Evolutionary conservation across 768 basidiomycete genomes (phyloP), one percentile per base, ranked within the genome.

Genomic region (Mycena vitilis): DNA sequence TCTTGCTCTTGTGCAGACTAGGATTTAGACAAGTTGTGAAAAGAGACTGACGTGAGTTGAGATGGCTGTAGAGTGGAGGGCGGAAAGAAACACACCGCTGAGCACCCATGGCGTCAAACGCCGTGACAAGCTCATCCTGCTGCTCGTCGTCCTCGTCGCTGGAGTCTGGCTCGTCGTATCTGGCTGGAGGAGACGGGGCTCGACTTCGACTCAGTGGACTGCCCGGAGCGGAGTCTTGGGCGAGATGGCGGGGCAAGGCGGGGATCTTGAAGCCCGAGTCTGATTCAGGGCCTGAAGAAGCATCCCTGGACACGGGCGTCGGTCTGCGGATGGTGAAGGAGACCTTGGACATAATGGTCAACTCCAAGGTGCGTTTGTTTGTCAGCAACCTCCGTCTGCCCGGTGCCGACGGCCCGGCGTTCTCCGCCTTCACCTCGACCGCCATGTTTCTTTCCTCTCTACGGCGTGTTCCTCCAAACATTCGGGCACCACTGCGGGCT

Each of bases 291-390:
- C 88, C 90, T 38, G 89, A 86, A 0, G 92, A 92, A 0, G 83
- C 76, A 20, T 86, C 84, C 13, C 91, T 85, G 8, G 92, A 91
- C 0, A 84, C 76, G 0, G 93, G 91, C 0, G 89, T 89, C 0
- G 95, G 95, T 10, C 94, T 86, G 49, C 94, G 88, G 65, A 97
- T 85, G 2, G 92, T 95, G 79, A 97, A 96, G 0, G 95, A 96
- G 47, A 96, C 86, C 71, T 88, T 86, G 59, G 75, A 72, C 68
- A 77, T n/a, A n/a, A n/a, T 75, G 63, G 67, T 68, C 11, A 45
- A 58, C 37, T 48, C 18, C 58, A 36, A 25, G 66, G 40, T 40
- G 40, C 40, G 10, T 1, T 60, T 64, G 68, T 38, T 61, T 67
- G 65, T 30, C 51, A 23, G 0, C 10, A 9, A 5, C 48, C 10